Evolutionary conservation across 495 filamentous ascomycete species (phyloP).

Genomic region (Trichoderma asperelloides): DNA sequence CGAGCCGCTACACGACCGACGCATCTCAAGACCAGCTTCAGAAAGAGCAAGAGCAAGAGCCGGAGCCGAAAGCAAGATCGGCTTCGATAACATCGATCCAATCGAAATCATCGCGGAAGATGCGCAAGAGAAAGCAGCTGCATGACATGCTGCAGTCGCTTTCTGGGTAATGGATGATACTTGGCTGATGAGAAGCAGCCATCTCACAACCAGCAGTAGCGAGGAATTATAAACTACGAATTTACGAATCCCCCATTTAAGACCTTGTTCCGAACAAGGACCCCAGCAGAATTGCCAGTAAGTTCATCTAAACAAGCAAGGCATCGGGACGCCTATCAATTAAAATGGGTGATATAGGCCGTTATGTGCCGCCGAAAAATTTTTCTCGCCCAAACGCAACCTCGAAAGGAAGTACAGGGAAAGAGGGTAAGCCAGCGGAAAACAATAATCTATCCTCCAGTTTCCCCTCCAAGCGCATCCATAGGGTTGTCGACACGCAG

Average conservation of each 20-base stretch:
- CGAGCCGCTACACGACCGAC: background rate
- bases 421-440: slow-evolving; percentile 39
- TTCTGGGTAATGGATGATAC: background rate
- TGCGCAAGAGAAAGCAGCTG: slow-evolving; percentile 3
- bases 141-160: background rate
- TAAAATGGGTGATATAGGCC: background rate
- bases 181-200: background rate
- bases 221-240: too few relatives aligned
- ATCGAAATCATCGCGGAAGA: background rate
- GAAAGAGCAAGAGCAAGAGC: background rate
- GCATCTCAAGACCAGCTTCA: background rate
- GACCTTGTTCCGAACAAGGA: too few relatives aligned
- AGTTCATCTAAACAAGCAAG: background rate
- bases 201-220: background rate
- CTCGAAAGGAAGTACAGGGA: slow-evolving; percentile 26
- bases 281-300: background rate
- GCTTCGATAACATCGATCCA: background rate
- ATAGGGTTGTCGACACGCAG: slow-evolving; percentile 52
- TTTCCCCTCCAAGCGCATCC: slow-evolving; percentile 67
- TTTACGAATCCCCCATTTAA: too few relatives aligned
- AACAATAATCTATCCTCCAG: slow-evolving; percentile 54
- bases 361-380: slow-evolving; percentile 35
- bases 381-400: slow-evolving; percentile 34
- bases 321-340: background rate
- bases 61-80: background rate